Base-by-base conservation (phyloP, 495 filamentous ascomycete species). In the Xylaria bambusicola region DNA sequence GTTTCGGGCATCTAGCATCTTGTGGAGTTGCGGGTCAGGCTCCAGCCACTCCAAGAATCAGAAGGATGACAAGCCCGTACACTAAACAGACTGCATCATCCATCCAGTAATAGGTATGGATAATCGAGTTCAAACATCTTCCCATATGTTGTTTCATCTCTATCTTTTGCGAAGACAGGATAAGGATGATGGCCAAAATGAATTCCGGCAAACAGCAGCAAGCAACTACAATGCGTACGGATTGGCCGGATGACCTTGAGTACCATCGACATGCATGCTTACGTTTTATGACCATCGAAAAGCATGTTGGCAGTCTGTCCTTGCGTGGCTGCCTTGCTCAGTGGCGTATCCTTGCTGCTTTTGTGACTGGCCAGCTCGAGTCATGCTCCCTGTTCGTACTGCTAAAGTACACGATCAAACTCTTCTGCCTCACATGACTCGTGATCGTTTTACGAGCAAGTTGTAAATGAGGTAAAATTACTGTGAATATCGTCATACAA, bases 221-320 rank as follows among this genome's bases (percentile, higher is more conserved):
- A 31, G 24, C n/a, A 41, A 13, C 46, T 26, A 44, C 27, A 17
- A 23, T 13, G 15, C 24, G 15, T 1, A 44, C 38, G 36, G 46
- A 26, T 58, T 36, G 31, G 36, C 26, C 46, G 47, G 47, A 51
- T 58, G 46, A 10, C 36, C 35, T 44, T 18, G 24, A 51, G 56
- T 56, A 47, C 35, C 40, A 58, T 58, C 56, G 46, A 51, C 56
- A 58, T 58, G 46, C 56, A 50, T 58, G 56, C 56, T 35, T 40
- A 54, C 29, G 29, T 33, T 5, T 54, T 54, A 44, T 17, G 18
- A 15, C 26, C 17, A 35, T 54, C 38, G 33, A 54, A 27, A 54
- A 44, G 36, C 51, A 40, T 20, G 7, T 27, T 44, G 36, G 6
- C 3, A 41, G 33, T 15, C 24, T 54, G 26, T 31, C 51, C 38